These are phyloP conservation scores for Aspergillus chevalieri DNA, from an alignment of 2,329 filamentous ascomycete species.

Conservation along the genomic window DNA sequence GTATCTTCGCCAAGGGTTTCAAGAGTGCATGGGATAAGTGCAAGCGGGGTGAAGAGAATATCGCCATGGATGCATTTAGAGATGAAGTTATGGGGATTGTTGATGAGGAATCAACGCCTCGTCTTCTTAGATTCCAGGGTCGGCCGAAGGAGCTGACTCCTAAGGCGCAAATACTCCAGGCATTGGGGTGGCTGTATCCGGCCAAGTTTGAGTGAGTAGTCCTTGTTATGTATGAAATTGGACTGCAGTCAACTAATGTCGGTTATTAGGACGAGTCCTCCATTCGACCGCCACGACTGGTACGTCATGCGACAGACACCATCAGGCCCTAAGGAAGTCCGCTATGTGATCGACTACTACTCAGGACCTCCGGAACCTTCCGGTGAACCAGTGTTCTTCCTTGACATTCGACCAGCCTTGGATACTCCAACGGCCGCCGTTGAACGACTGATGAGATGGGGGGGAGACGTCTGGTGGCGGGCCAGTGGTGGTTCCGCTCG, in stretches of 20 bases:
- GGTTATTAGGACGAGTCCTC: constrained; percentile 61
- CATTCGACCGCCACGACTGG: constrained; percentile 98
- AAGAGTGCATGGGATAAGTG: constrained; percentile 67
- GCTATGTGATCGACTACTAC: constrained; percentile 98
- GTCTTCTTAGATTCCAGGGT: constrained; percentile 80
- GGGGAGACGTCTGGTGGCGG: constrained; percentile 89
- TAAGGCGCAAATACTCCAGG: constrained; percentile 77
- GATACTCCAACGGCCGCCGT: constrained; percentile 71
- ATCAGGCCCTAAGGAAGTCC: constrained; percentile 67
- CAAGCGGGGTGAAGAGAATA: constrained; percentile 64
- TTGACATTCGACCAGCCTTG: constrained; percentile 87
- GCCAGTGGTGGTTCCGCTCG: constrained; percentile 66
- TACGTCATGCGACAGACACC: constrained; percentile 68
- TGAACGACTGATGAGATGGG: constrained; percentile 81
- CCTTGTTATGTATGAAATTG: background rate
- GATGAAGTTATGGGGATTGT: constrained; percentile 35
- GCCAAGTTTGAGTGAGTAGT: constrained; percentile 63
- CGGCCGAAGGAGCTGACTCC: constrained; percentile 84
- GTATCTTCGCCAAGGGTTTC: constrained; percentile 71
- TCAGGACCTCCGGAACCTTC: constrained; percentile 72
- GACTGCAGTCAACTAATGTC: background rate
- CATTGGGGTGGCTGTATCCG: constrained; percentile 73
- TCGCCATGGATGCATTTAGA: constrained; percentile 50
- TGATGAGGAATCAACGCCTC: constrained; percentile 51
- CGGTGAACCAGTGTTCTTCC: constrained; percentile 89